Conservation (phyloP, 2,329 filamentous ascomycete species). For the Trichoderma citrinoviride region DNA sequence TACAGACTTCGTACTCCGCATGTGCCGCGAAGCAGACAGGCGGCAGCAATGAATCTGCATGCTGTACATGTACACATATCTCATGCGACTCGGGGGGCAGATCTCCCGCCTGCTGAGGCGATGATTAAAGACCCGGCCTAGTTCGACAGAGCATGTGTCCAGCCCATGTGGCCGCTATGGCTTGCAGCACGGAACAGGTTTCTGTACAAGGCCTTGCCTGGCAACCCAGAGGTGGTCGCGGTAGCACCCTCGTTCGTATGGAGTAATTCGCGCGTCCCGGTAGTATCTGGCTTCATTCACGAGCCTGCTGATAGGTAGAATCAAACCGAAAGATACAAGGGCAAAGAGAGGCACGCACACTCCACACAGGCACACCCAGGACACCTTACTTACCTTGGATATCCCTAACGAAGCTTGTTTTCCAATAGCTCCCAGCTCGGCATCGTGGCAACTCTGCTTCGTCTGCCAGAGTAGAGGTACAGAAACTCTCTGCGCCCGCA, state of each 20-base stretch:
- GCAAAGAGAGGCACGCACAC: not conserved
- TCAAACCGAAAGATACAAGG: not conserved
- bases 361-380: not conserved
- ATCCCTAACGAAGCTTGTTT: slow-evolving; percentile 10
- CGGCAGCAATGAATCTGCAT: slow-evolving; percentile 11
- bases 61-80: not conserved
- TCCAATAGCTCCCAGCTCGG: not conserved
- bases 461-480: not conserved
- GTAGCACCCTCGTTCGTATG: not conserved
- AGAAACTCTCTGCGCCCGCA: slow-evolving; percentile 7
- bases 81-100: slow-evolving; percentile 13
- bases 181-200: not conserved
- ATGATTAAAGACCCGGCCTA: slow-evolving; percentile 18
- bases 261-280: not conserved
- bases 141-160: slow-evolving; percentile 13
- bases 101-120: slow-evolving; percentile 19
- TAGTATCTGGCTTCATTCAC: not conserved
- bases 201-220: not conserved
- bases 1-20: not conserved
- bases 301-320: slow-evolving; percentile 7
- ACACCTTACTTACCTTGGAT: slow-evolving; percentile 12
- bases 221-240: not conserved
- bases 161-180: slow-evolving; percentile 4
- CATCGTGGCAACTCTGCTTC: not conserved
- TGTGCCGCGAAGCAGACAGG: not conserved